A percentile compares a stretch with the other conserved stretches of the same genome.
These are phyloP conservation scores for Lentinula sp. DNA, from an alignment of 768 basidiomycete genomes.

Conservation along the genomic window DNA sequence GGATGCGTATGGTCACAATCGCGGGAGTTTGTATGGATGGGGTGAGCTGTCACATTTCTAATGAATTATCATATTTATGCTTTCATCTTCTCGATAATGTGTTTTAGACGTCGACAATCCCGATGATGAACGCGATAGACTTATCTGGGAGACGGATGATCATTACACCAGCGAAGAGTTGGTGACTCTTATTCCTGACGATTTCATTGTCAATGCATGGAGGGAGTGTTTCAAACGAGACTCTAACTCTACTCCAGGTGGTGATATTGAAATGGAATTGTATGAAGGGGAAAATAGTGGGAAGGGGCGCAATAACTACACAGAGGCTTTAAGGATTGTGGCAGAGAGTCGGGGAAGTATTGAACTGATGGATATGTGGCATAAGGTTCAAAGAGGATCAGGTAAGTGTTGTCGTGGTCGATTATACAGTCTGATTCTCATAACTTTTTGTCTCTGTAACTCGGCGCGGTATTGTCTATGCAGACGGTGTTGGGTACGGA, in stretches of 20 bases:
- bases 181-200: conserved; percentile 61
- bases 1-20: background rate
- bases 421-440: too few species aligned
- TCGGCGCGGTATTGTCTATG: background rate
- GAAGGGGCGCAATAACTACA: conserved; percentile 33
- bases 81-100: too few species aligned
- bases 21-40: background rate
- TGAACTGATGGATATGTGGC: conserved; percentile 44
- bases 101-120: background rate
- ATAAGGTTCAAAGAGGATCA: conserved; percentile 39
- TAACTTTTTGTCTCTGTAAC: too few species aligned
- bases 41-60: background rate
- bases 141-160: background rate
- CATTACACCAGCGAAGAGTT: conserved; percentile 37
- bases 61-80: background rate
- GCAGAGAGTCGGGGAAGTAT: conserved; percentile 58
- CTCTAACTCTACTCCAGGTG: conserved; percentile 27
- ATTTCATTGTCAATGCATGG: conserved; percentile 71
- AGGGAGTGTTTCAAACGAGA: conserved; percentile 40
- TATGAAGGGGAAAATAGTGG: conserved; percentile 16
- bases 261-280: conserved; percentile 32
- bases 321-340: conserved; percentile 63
- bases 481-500: background rate
- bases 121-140: background rate
- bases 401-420: background rate